phyloP scores from a whole-genome alignment of 2,329 filamentous ascomycete species.

The Cercospora nicotianae region DNA sequence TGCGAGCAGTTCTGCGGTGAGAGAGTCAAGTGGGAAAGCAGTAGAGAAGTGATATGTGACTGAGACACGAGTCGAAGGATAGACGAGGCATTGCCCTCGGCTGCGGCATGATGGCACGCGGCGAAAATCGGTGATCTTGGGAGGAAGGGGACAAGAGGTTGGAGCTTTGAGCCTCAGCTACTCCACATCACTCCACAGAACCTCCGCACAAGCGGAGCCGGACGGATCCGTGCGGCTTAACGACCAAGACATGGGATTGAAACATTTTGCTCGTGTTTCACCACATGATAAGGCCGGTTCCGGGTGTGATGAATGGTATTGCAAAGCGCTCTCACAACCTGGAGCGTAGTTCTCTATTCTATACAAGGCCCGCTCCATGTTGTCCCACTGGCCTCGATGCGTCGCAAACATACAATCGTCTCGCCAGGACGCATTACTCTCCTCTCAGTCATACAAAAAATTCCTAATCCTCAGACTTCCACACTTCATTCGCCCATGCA shows the following conservation, averaged over 20 bases:
- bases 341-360: background rate
- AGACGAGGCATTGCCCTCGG: slow-evolving; percentile 11
- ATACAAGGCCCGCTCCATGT: background rate
- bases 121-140: slow-evolving; percentile 5
- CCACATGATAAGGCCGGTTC: background rate
- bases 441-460: background rate
- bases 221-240: slow-evolving; percentile 2
- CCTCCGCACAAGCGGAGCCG: background rate
- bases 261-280: background rate
- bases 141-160: slow-evolving; percentile 7
- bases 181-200: background rate
- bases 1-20: background rate
- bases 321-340: background rate
- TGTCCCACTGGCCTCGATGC: background rate
- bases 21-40: background rate
- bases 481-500: slow-evolving; percentile 36
- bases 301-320: background rate
- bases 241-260: background rate
- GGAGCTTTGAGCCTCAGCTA: background rate
- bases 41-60: background rate
- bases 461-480: slow-evolving; percentile 18
- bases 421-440: background rate
- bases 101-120: slow-evolving; percentile 3
- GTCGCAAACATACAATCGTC: background rate
- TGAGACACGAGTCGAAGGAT: background rate